Conservation (phyloP, 1,284 basidiomycete species). For the Melampsora americana region DNA sequence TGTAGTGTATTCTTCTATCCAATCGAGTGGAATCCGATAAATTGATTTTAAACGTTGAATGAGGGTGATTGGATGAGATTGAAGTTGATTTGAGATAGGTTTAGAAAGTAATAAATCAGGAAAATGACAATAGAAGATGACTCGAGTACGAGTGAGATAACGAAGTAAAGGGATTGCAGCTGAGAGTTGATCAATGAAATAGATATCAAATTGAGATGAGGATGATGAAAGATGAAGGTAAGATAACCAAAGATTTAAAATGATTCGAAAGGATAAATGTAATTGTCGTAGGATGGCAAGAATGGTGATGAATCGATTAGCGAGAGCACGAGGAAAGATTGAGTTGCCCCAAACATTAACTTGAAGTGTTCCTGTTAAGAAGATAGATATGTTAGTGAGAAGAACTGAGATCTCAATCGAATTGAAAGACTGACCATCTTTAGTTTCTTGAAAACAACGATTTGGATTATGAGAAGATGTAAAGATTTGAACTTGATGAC, state of each 20-base stretch:
- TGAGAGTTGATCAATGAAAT: conserved; percentile 90
- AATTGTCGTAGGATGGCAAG: conserved; percentile 65
- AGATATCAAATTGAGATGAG: conserved; percentile 64
- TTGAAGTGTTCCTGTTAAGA: conserved; percentile 67
- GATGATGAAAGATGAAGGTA: conserved; percentile 48
- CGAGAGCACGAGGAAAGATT: conserved; percentile 70
- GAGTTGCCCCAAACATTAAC: conserved; percentile 74
- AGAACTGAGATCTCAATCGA: too few relatives aligned
- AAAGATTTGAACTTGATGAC: conserved; percentile 85
- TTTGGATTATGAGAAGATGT: conserved; percentile 85
- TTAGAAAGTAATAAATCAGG: conserved; percentile 78
- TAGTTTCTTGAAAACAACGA: conserved; percentile 68
- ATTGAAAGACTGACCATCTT: conserved; percentile 73
- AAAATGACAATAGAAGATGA: conserved; percentile 97
- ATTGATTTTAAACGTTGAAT: conserved; percentile 63
- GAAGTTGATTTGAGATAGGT: background rate
- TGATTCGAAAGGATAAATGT: conserved; percentile 67
- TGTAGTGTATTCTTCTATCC: conserved; percentile 83
- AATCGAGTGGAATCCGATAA: conserved; percentile 86
- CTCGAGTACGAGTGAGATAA: conserved; percentile 65
- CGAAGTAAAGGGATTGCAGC: conserved; percentile 82
- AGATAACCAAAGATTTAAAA: conserved; percentile 58
- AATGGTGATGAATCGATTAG: conserved; percentile 77
- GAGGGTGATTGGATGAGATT: conserved; percentile 10
- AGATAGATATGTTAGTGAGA: background rate